These are phyloP conservation scores for Lasiosphaeria miniovina DNA, from an alignment of 495 filamentous ascomycete genomes.

Conservation along the genomic window DNA sequence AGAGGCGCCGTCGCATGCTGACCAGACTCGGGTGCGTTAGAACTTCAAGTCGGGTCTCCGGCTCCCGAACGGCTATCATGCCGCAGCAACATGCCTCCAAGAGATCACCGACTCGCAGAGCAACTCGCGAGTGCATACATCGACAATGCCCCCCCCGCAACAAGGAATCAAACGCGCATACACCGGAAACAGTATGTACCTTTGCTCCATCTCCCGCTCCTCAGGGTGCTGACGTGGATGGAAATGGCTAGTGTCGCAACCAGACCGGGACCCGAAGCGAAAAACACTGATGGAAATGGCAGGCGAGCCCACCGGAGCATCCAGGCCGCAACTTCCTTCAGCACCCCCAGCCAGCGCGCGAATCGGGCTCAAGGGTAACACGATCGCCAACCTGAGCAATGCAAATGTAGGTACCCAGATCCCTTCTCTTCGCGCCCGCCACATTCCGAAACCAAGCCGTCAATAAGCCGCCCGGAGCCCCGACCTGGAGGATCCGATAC, in stretches of 20 bases:
- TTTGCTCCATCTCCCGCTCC: background rate
- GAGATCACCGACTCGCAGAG: constrained; percentile 58
- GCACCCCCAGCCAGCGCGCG: constrained; percentile 1
- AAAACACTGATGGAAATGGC: constrained; percentile 58
- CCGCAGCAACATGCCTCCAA: constrained; percentile 26
- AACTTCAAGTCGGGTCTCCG: constrained; percentile 19
- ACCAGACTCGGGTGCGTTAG: background rate
- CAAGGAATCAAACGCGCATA: constrained; percentile 38
- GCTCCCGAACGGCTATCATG: constrained; percentile 15
- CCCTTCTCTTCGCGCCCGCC: background rate
- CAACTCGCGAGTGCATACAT: constrained; percentile 61
- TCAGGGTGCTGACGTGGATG: constrained; percentile 19
- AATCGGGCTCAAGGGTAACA: constrained; percentile 19
- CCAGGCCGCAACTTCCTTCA: constrained; percentile 25
- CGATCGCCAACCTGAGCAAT: constrained; percentile 20
- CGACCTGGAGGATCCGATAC: no score
- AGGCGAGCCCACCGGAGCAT: constrained; percentile 41
- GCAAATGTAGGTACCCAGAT: constrained; percentile 14
- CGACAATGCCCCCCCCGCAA: constrained; percentile 45
- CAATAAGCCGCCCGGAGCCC: no score
- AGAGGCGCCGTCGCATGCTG: background rate
- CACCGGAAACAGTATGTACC: constrained; percentile 30
- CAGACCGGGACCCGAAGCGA: constrained; percentile 55
- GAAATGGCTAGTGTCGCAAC: constrained; percentile 35
- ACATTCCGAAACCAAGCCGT: no score